Percentiles rank a stretch among this genome's conserved stretches.
phyloP scores from a whole-genome alignment of 23 red algal genomes.

The Gracilaria domingensis region DNA sequence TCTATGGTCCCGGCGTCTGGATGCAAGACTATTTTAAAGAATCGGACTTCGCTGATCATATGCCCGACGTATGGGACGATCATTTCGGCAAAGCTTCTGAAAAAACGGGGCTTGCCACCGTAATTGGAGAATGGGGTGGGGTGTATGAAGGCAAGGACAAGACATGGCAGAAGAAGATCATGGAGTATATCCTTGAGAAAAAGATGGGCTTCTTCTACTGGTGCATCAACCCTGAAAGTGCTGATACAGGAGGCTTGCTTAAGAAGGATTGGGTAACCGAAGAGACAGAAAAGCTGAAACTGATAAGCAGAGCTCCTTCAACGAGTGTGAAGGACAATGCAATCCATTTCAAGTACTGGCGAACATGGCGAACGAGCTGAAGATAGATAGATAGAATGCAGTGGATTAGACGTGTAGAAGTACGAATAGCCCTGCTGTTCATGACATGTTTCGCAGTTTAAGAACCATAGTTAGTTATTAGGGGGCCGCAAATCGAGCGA shows the following conservation, averaged over 20 bases:
- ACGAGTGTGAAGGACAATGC: conserved; percentile 49
- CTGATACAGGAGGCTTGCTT: conserved; percentile 66
- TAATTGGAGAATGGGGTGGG: conserved; percentile 76
- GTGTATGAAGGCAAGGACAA: conserved; percentile 46
- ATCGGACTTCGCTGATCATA: conserved; percentile 47
- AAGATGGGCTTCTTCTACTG: conserved; percentile 72
- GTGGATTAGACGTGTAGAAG: background rate
- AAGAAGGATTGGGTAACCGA: conserved; percentile 67
- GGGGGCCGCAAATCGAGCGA: background rate
- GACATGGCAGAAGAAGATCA: conserved; percentile 45
- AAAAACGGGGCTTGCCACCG: conserved; percentile 39
- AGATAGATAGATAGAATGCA: too few species aligned
- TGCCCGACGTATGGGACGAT: conserved; percentile 74
- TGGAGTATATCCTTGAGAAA: conserved; percentile 45
- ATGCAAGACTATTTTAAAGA: conserved; percentile 52
- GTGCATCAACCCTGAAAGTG: conserved; percentile 71
- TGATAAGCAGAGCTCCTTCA: conserved; percentile 31
- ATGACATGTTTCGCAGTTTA: background rate
- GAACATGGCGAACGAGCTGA: conserved; percentile 30
- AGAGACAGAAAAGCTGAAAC: conserved; percentile 29
- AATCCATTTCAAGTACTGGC: conserved; percentile 64
- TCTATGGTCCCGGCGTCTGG: conserved; percentile 69
- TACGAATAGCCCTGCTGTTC: background rate
- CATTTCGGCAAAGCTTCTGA: conserved; percentile 66
- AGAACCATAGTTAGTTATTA: conserved; percentile 20